phyloP scores from a whole-genome alignment of 768 basidiomycete species.

The Mycena venus region DNA sequence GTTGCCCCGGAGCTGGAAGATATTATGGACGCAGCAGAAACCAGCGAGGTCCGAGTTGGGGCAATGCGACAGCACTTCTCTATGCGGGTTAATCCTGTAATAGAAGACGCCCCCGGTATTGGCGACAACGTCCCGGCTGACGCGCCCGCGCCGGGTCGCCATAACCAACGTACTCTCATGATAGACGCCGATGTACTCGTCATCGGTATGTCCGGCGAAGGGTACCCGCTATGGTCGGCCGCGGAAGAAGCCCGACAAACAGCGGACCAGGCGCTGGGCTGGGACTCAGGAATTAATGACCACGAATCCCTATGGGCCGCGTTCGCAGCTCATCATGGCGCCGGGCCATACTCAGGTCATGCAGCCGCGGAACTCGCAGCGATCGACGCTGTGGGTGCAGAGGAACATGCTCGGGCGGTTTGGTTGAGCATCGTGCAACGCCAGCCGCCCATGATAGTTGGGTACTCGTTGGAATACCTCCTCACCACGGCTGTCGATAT shows the following conservation, averaged over 20 bases:
- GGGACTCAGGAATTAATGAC: not conserved
- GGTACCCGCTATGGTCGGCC: not conserved
- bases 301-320: not conserved
- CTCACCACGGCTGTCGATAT: not conserved
- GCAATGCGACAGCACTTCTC: constrained; percentile 8
- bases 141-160: no score
- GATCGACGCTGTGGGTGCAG: not conserved
- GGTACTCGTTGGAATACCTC: not conserved
- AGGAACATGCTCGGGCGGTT: not conserved
- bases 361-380: not conserved
- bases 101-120: no score
- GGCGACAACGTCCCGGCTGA: no score
- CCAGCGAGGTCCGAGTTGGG: not conserved
- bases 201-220: not conserved
- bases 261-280: not conserved
- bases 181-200: not conserved
- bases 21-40: not conserved
- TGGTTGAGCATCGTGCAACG: not conserved
- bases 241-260: not conserved
- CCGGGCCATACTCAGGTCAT: not conserved
- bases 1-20: not conserved
- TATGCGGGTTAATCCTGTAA: not conserved
- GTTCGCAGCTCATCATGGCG: not conserved
- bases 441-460: not conserved
- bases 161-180: not conserved